Base-by-base conservation (phyloP, 2,329 filamentous ascomycete species). In the Botrytis cinerea region DNA sequence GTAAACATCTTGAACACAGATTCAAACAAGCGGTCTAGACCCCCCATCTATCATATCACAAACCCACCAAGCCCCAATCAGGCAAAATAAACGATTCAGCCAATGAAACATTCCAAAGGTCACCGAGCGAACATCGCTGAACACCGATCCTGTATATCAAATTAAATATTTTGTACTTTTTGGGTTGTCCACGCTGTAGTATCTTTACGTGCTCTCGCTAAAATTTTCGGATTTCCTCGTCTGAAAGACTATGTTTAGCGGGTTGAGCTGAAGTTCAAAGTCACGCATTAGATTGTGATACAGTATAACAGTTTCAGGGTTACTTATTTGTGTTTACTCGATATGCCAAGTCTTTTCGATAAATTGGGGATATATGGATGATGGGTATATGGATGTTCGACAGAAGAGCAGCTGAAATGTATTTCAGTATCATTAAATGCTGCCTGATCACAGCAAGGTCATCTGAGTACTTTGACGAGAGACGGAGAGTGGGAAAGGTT, bases 31-130 rank as follows among this genome's bases (percentile, higher is more conserved):
- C 54, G 71, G 71, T 73, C 75, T 76, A 72, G 75, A 76, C 71
- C 70, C 70, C 63, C 70, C n/a, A 25, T 61, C 51, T 38, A 62
- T 54, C 38, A 20, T 51, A 43, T 20, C 25, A 28, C 22, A 40
- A 38, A 40, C 25, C 46, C 64, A 32, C 70, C 70, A 77, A 60
- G 38, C 76, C 69, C 48, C 70, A 76, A 73, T 73, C 45, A 73
- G 76, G 70, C 25, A 77, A 77, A 77, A 75, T 77, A 77, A 66
- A 76, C 76, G 76, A 77, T 43, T 59, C 28, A 67, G 40, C 70
- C 70, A 66, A 71, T 68, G 40, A 28, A 35, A 16, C 40, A 48
- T 68, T 25, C 28, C 43, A 63, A 43, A 54, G 69, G 32, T 71
- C 62, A 73, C 64, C 51, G 63, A 72, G 48, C 10, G 69, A 71